Evolutionary conservation across 352 stramenopile genomes (phyloP).

Genomic region (Pythium insidiosum): DNA sequence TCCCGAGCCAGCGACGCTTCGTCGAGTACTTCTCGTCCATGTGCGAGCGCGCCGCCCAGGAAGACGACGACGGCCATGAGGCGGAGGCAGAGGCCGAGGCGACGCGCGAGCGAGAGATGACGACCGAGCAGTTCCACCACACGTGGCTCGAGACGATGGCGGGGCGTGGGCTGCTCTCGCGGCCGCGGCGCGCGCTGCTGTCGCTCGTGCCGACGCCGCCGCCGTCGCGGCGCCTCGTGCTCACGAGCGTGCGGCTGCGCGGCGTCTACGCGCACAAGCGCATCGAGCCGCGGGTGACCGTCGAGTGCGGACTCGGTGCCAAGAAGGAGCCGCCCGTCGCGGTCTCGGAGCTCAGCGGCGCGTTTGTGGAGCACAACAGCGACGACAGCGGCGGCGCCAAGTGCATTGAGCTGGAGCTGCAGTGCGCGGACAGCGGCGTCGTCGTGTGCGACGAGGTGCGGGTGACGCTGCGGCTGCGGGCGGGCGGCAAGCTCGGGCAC

Average conservation of each 20-base stretch:
- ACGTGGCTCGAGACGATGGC: constrained; percentile 42
- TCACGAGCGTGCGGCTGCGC: constrained; percentile 30
- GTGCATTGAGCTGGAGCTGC: constrained; percentile 28
- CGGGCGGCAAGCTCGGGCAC: constrained; percentile 35
- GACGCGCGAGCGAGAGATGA: constrained; percentile 25
- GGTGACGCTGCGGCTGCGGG: constrained; percentile 34
- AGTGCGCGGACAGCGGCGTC: constrained; percentile 27
- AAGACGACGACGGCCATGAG: background rate
- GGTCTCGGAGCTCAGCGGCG: constrained; percentile 4
- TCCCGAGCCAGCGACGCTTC: constrained; percentile 73
- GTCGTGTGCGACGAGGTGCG: constrained; percentile 61
- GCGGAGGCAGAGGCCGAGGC: constrained; percentile 9
- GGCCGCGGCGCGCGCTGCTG: constrained; percentile 10
- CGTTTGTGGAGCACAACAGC: constrained; percentile 1
- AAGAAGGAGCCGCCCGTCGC: too few species aligned
- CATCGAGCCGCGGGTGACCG: constrained; percentile 37
- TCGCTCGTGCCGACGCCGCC: constrained; percentile 19
- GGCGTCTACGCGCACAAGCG: constrained; percentile 40
- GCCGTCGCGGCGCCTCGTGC: constrained; percentile 20
- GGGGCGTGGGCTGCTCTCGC: constrained; percentile 12
- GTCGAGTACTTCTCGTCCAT: constrained; percentile 64
- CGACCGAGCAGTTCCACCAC: constrained; percentile 25
- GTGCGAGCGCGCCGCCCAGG: constrained; percentile 22
- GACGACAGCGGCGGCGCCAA: constrained; percentile 1
- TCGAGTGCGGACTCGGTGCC: constrained; percentile 28